Base-by-base conservation (phyloP, 1,284 basidiomycete species). In the Marasmius oreades region DNA sequence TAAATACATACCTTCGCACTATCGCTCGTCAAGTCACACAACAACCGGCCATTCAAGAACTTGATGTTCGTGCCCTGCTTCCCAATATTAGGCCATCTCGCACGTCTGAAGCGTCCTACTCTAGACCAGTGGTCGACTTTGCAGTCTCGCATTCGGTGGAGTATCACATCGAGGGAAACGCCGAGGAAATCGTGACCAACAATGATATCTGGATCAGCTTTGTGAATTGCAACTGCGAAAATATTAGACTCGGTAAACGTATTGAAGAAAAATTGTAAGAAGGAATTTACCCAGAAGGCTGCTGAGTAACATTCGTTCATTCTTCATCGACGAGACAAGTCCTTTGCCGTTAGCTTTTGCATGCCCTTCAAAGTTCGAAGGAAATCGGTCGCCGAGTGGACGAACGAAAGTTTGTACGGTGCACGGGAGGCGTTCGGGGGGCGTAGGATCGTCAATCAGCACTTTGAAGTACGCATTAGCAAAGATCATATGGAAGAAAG, bases 181-280 rank as follows among this genome's bases (percentile, higher is more conserved):
- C 93, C 95, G 11, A 93, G 77, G 70, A 99, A 96, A 58, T 98
- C 95, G 68, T 98, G 95, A 0, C 96, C 95, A 31, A 99, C 81
- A 52, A 99, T 86, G 33, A 98, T 86, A 68, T 99, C 97, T 0
- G 97, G 95, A 67, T 99, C 97, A 24, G 91, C 82, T 65, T 88
- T 89, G 67, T 92, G 84, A 33, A 98, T 82, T 6, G 88, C 85
- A 45, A 85, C 94, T 93, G 36, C 20, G 42, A 36, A 56, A 54
- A 53, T 62, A 31, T 31, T 31, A 31, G 14, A 28, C n/a, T 16
- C 23, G 34, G 16, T 33, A 28, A 39, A n/a, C 28, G 18, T 23
- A 37, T 58, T 37, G 59, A 46, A 16, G 31, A 47, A 6, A 39
- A 24, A 6, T 52, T 37, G n/a, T 23, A 18, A 12, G 26, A 26